Evolutionary conservation across 805 yeast genomes (phyloP), one percentile per base, ranked within the genome.

Genomic region (Ogataea glucozyma): DNA sequence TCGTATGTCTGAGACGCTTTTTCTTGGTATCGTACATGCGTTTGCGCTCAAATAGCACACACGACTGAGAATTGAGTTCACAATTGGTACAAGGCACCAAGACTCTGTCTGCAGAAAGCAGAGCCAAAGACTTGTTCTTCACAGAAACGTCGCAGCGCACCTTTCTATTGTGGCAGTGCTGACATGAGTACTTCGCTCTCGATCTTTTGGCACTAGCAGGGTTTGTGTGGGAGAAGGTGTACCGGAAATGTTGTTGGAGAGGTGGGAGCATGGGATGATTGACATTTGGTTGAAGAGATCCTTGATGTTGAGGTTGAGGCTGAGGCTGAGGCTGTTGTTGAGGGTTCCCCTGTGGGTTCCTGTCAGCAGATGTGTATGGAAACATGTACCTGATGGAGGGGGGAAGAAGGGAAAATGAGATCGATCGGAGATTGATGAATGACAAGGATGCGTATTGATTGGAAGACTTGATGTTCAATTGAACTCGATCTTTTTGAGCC

Each of bases 71-170:
- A 21, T 41, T 48, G 14, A 39, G 41, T 35, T 41, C 44, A 30
- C 52, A 48, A 27, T 48, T 48, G 17, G 52, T 48, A 31, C 52
- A 48, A 2, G 52, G 43, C 11, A 38, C 41, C 11, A 44, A 11
- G 8, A 26, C 17, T 6, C 32, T 4, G 6, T 13, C 8, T 4
- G 46, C 23, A 98, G 98, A 31, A 98, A 91, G 67, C 88, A 96
- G 0, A 77, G 87, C 51, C 97, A 90, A 68, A 97, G 91, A 39
- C 12, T 30, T 35, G 30, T 73, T 70, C 43, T 71, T 75, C 26
- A 65, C 64, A 12, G 71, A 83, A 12, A 82, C 84, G 53, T 81
- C 86, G 62, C 89, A 84, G 14, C 89, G 71, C 11, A 84, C 90
- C 53, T 84, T 84, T 31, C 90, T 67, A 4, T 80, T 71, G 44